Evolutionary conservation across 805 yeast species (phyloP), one percentile per base, ranked within the genome.

Genomic region (Kazachstania taianensis): DNA sequence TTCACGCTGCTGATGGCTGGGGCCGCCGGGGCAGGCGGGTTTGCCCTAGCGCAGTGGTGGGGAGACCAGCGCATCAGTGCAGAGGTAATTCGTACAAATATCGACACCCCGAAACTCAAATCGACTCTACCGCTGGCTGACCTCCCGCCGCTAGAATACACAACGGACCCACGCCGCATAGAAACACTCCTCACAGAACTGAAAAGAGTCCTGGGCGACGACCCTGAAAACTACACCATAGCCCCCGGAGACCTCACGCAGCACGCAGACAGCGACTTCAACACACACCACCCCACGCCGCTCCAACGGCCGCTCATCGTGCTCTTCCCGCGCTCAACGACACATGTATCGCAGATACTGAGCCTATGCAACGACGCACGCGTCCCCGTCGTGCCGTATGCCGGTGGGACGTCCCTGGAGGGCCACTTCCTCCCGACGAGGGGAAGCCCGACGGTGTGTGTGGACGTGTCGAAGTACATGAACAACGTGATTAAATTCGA

Each of bases 381-480:
- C 25, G 67, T 82, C 3, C 89, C 94, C 5, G 74, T 81, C 38
- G 75, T 82, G n/a, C 86, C 92, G 1, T 79, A 60, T 40, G 72
- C 84, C 1, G 94, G 92, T 7, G 84, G 84, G 20, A 75, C 92
- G 0, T 78, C 89, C 0, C 60, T 82, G 28, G 94, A 82, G 54
- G 94, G 92, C n/a, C 86, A 82, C 50, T 78, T 74, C 53, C 66
- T 78, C 32, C 78, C 83, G 4, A 78, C 86, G 0, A 65, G 86
- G 47, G n/a, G n/a, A n/a, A 81, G 82, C 2, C 69, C 83, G 20
- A 72, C 81, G 7, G 65, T 80, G 4, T 65, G 72, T 32, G 47
- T 79, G 27, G 89, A 81, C 51, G 55, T 80, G 28, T 63, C 74
- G 12, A 60, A 68, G 37, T 54, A 42, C 35, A 71, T 82, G 81